Base-by-base conservation (phyloP, 139 green algal genomes). In the Yamagishiella unicocca region DNA sequence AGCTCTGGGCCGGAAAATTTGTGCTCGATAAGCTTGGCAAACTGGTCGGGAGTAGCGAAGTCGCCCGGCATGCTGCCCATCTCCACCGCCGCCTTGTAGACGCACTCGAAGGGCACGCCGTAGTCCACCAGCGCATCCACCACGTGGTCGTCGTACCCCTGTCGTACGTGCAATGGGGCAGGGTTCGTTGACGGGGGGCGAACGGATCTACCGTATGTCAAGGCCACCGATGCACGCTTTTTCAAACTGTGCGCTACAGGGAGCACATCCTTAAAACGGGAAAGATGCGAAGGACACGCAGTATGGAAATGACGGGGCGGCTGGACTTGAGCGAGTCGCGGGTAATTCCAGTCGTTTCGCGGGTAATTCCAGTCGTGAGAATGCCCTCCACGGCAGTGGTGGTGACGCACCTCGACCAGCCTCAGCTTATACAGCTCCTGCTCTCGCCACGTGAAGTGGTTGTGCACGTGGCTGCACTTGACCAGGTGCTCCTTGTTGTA, bases 401-500 rank as follows among this genome's bases (percentile, higher is more conserved):
- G 19, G 17, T 35, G n/a, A 27, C 64, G n/a, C 31, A 72, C 64
- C 64, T 72, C 6, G 29, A 19, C 31, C 64, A 22, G n/a, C 5
- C 31, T 1, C 0, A 84, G 77, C 3, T 33, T n/a, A 37, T 42
- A 2, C 40, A 73, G 38, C 55, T 74, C 78, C 27, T 5, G 12
- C 31, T n/a, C 12, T 27, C 78, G 55, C 78, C 78, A 84, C 8
- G 29, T 61, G 58, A 43, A 84, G 35, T n/a, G 54, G 35, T 83
- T 70, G 76, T 54, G 53, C 76, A 83, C 54, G 35, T 25, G 22
- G 35, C 27, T 62, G 78, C n/a, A 61, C 38, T 62, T 74, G 58
- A 84, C 58, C 38, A 86, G 87, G 54, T 94, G 38, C 77, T 92
- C 91, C 31, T 90, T 90, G 46, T 92, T 93, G 70, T 96, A 97